Conservation (phyloP, 1,284 basidiomycete species). For the Cryptococcus floricola region DNA sequence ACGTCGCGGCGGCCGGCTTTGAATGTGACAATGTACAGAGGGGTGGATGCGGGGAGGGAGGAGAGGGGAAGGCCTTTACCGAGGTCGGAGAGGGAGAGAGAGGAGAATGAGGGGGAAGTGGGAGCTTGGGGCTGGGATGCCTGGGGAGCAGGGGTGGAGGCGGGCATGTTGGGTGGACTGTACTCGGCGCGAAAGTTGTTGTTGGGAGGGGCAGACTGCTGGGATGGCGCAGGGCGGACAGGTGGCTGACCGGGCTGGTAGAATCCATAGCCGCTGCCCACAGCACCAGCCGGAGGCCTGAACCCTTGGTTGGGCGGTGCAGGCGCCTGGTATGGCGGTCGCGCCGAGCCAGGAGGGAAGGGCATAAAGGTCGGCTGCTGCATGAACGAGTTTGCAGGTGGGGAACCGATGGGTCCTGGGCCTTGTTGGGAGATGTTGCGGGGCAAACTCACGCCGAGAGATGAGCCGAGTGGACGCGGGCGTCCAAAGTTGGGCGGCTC, state of each 20-base stretch:
- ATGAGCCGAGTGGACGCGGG: too few species aligned
- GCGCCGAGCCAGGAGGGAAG: too few species aligned
- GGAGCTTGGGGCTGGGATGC: conserved; percentile 25
- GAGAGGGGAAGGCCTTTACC: conserved; percentile 86
- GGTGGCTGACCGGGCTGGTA: neutral
- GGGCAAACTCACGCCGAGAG: too few species aligned
- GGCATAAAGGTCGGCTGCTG: too few species aligned
- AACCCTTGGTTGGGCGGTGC: too few species aligned
- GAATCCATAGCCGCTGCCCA: too few species aligned
- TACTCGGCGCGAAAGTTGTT: neutral
- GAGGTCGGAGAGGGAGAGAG: conserved; percentile 59
- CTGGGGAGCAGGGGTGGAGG: conserved; percentile 6
- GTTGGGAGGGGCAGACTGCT: neutral
- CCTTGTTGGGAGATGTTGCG: too few species aligned
- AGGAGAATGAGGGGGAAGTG: conserved; percentile 39
- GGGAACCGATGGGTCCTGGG: too few species aligned
- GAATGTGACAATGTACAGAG: conserved; percentile 95
- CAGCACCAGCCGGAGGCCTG: too few species aligned
- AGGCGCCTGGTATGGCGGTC: too few species aligned
- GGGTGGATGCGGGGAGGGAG: conserved; percentile 72
- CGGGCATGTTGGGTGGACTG: conserved; percentile 4
- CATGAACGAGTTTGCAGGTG: too few species aligned
- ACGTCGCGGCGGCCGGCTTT: conserved; percentile 93
- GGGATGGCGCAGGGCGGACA: neutral
- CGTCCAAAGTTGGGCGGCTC: too few species aligned